These are phyloP conservation scores for Urostyla sp. DNA, from an alignment of 73 alveolate genomes.

Conservation along the genomic window DNA sequence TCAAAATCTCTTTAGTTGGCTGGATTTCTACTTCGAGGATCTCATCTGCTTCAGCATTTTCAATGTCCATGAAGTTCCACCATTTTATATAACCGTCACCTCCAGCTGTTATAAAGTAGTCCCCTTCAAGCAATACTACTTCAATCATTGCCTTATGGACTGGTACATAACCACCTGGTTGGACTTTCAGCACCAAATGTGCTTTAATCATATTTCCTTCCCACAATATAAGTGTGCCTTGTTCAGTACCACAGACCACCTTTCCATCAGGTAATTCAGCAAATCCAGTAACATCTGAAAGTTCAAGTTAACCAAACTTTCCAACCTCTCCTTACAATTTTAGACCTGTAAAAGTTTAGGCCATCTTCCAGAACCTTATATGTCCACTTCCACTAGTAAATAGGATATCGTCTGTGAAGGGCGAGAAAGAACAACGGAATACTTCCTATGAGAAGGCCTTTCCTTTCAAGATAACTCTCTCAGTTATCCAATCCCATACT, in stretches of 20 bases:
- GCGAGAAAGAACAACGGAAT: constrained; percentile 91
- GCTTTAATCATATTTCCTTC: constrained; percentile 96
- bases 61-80: constrained; percentile 95
- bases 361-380: constrained; percentile 99
- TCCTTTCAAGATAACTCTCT: constrained; percentile 93
- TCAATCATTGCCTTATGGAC: constrained; percentile 92
- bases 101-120: constrained; percentile 92
- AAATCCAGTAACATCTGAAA: constrained; percentile 96
- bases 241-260: constrained; percentile 96
- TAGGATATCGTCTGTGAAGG: constrained; percentile 92
- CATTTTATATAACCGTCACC: constrained; percentile 96
- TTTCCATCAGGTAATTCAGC: constrained; percentile 99
- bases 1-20: constrained; percentile 75
- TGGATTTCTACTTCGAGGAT: constrained; percentile 79
- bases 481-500: constrained; percentile 98
- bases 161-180: too few species aligned
- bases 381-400: constrained; percentile 99
- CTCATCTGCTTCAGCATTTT: constrained; percentile 97
- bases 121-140: constrained; percentile 82
- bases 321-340: constrained; percentile 99
- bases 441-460: constrained; percentile 99
- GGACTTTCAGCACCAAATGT: constrained; percentile 76
- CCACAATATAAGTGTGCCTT: constrained; percentile 99
- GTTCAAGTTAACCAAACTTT: constrained; percentile 98
- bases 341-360: constrained; percentile 99